Evolutionary conservation across 1,139 yeast genomes (phyloP).

Genomic region (Citeromyces siamensis): DNA sequence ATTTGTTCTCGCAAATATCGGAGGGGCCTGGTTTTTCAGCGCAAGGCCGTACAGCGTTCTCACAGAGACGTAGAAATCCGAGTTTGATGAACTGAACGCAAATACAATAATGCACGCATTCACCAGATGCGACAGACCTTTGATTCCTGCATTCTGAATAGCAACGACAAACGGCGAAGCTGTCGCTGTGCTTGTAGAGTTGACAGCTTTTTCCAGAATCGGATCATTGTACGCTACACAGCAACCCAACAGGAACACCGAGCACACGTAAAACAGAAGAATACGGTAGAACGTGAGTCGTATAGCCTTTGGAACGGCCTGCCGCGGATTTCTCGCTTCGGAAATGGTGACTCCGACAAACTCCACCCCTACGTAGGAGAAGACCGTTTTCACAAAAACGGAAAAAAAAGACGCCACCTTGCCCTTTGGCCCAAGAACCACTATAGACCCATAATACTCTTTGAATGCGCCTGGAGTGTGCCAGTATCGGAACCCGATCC

Average conservation of each 20-base stretch:
- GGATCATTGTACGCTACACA: slow-evolving; percentile 65
- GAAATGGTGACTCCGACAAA: slow-evolving; percentile 64
- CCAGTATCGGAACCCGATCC: slow-evolving; percentile 62
- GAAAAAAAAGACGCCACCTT: slow-evolving; percentile 55
- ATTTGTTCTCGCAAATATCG: slow-evolving; percentile 43
- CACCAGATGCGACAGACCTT: slow-evolving; percentile 48
- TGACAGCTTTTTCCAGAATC: slow-evolving; percentile 27
- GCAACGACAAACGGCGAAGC: slow-evolving; percentile 74
- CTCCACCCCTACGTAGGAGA: slow-evolving; percentile 73
- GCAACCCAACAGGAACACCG: slow-evolving; percentile 61
- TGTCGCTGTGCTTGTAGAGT: slow-evolving; percentile 37
- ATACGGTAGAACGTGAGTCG: slow-evolving; percentile 70
- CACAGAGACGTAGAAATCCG: slow-evolving; percentile 60
- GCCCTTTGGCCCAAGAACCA: slow-evolving; percentile 27
- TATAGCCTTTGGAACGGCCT: slow-evolving; percentile 67
- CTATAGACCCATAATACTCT: slow-evolving; percentile 23
- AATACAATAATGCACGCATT: slow-evolving; percentile 60
- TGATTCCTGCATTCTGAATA: slow-evolving; percentile 47
- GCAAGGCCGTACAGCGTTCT: slow-evolving; percentile 58
- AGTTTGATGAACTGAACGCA: slow-evolving; percentile 63
- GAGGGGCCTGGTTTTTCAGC: slow-evolving; percentile 52
- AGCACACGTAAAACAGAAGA: slow-evolving; percentile 50
- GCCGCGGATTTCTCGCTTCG: slow-evolving; percentile 67
- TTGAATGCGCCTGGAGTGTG: slow-evolving; percentile 49
- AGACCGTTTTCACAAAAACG: slow-evolving; percentile 62